phyloP scores from a whole-genome alignment of 371 early-diverging fungal genomes.

The Saksenaea vasiformis region DNA sequence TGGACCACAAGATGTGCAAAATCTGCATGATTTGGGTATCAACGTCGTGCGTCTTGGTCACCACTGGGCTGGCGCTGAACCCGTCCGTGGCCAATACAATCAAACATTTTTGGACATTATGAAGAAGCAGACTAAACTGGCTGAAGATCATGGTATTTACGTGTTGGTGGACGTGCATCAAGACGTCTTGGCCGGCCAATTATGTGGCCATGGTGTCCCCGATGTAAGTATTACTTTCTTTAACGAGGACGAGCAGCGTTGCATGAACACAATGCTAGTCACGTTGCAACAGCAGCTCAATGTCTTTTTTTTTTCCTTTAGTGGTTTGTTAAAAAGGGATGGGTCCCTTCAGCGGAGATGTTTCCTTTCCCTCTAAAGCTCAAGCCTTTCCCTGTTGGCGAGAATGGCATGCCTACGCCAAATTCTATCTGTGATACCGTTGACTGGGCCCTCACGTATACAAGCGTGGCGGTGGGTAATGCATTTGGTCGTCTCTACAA shows the following conservation, averaged over 20 bases:
- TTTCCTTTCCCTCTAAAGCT: conserved; percentile 45
- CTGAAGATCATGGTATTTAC: conserved; percentile 48
- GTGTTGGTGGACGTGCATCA: conserved; percentile 48
- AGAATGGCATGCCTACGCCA: conserved; percentile 41
- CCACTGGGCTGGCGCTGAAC: conserved; percentile 65
- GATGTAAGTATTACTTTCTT: conserved; percentile 19
- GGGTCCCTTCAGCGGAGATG: conserved; percentile 26
- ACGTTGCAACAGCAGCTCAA: neutral
- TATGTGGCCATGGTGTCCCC: conserved; percentile 59
- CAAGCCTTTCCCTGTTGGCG: conserved; percentile 39
- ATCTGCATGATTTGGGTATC: conserved; percentile 42
- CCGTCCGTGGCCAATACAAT: conserved; percentile 55
- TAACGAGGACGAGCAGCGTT: too few relatives aligned
- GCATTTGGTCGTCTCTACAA: conserved; percentile 54
- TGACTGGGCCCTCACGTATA: conserved; percentile 49
- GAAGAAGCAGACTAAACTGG: conserved; percentile 38
- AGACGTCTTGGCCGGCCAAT: conserved; percentile 45
- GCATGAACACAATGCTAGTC: neutral
- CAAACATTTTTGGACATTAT: conserved; percentile 51
- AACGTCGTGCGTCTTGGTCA: conserved; percentile 51
- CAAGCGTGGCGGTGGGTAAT: conserved; percentile 47
- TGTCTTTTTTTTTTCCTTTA: conserved; percentile 1
- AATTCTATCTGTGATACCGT: conserved; percentile 39
- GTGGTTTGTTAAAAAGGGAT: conserved; percentile 49
- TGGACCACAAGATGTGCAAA: conserved; percentile 50